Evolutionary conservation across 2,329 filamentous ascomycete species (phyloP).

Genomic region (Ophiostoma australiae): DNA sequence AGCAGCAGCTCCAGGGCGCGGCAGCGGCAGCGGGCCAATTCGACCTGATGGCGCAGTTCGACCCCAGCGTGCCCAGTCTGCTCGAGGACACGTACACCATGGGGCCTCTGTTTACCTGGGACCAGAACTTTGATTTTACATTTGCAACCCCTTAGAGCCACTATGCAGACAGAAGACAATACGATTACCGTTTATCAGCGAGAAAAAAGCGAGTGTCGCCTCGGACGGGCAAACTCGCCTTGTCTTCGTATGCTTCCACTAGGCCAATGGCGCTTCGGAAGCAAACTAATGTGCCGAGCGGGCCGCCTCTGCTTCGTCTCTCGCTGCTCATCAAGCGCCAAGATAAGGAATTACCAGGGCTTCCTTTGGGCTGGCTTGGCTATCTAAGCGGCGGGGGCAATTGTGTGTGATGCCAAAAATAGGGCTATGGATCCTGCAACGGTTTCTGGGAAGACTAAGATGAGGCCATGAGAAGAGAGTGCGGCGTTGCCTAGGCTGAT

Average conservation of each 20-base stretch:
- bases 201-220: background rate
- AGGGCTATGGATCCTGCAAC: background rate
- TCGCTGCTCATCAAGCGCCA: background rate
- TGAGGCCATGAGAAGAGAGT: background rate
- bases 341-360: background rate
- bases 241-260: background rate
- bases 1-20: background rate
- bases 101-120: slow-evolving; percentile 23
- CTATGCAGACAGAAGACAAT: background rate
- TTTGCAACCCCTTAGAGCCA: background rate
- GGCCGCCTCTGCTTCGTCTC: background rate
- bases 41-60: slow-evolving; percentile 20
- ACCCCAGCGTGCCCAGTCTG: slow-evolving; percentile 17
- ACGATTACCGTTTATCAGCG: too few species aligned
- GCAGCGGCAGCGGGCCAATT: slow-evolving; percentile 7
- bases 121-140: slow-evolving; percentile 24
- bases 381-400: background rate
- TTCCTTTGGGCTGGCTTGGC: background rate
- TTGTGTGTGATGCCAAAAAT: background rate
- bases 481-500: background rate
- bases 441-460: background rate
- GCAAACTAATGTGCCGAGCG: background rate
- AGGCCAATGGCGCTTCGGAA: background rate
- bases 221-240: background rate
- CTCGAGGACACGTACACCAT: slow-evolving; percentile 23